Conservation (phyloP, 345 rosid species). For the Salix exigua region DNA sequence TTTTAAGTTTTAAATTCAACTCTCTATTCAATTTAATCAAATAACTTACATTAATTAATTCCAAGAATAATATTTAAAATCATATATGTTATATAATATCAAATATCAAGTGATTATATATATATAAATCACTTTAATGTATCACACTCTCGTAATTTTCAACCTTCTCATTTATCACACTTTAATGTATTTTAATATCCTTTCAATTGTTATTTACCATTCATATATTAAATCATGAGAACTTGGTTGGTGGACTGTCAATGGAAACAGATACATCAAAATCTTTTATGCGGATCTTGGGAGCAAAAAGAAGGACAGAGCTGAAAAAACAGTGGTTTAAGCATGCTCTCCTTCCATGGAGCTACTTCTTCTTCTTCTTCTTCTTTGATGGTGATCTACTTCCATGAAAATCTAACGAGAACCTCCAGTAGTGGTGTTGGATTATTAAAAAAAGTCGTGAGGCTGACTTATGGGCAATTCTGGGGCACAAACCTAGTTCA, state of each 20-base stretch:
- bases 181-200: background rate
- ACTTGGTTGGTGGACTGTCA: background rate
- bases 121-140: too few relatives aligned
- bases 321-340: background rate
- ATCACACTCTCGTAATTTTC: slow-evolving; percentile 3
- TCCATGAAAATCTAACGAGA: background rate
- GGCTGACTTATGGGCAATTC: background rate
- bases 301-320: background rate
- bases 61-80: too few relatives aligned
- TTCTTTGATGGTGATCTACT: background rate
- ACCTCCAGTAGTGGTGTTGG: background rate
- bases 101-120: too few relatives aligned
- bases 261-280: background rate
- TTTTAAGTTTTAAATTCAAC: too few relatives aligned
- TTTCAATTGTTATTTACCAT: background rate
- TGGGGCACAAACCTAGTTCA: background rate
- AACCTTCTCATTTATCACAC: slow-evolving; percentile 8
- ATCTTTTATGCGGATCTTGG: background rate
- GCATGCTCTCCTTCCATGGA: background rate
- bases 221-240: background rate
- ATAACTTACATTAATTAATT: too few relatives aligned
- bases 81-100: too few relatives aligned
- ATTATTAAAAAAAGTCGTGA: background rate
- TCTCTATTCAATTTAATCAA: too few relatives aligned
- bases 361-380: background rate